Percentiles rank a stretch among this genome's conserved stretches.
phyloP scores from a whole-genome alignment of 2,329 filamentous ascomycete species.

The Helminthosporium solani region DNA sequence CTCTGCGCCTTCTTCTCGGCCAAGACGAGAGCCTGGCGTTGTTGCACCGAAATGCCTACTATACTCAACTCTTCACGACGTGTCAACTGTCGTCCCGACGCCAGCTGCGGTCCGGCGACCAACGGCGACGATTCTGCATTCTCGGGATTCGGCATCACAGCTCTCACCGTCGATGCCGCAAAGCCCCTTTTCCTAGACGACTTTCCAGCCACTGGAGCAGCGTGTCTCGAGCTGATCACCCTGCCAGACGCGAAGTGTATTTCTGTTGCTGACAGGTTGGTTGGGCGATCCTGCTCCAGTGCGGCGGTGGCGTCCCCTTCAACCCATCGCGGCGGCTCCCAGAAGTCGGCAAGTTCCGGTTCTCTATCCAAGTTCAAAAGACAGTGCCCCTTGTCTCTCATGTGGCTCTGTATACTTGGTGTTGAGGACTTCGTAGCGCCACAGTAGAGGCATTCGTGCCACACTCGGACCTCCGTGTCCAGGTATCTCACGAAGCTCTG shows the following conservation, averaged over 20 bases:
- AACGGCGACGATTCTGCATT: constrained; percentile 1
- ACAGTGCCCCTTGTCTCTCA: constrained; percentile 41
- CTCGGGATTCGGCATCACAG: neutral
- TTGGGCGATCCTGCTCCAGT: constrained; percentile 3
- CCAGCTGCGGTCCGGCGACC: neutral
- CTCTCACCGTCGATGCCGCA: constrained; percentile 1
- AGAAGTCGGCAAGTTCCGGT: constrained; percentile 39
- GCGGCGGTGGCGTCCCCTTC: neutral
- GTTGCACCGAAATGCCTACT: constrained; percentile 13
- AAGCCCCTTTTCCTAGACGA: constrained; percentile 3
- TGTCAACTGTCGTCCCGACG: constrained; percentile 6
- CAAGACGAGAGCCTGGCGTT: constrained; percentile 18
- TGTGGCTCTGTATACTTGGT: constrained; percentile 34
- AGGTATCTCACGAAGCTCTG: constrained; percentile 35
- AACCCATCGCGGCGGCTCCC: constrained; percentile 10
- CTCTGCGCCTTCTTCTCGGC: constrained; percentile 23
- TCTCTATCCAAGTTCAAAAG: constrained; percentile 34
- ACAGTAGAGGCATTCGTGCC: constrained; percentile 41
- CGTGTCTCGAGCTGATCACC: constrained; percentile 6
- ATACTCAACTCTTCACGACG: constrained; percentile 19
- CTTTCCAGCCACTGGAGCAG: neutral
- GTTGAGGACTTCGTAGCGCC: constrained; percentile 25
- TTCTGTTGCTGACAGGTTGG: constrained; percentile 10
- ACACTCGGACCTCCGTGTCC: constrained; percentile 23
- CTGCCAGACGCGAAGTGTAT: constrained; percentile 11